These are phyloP conservation scores for Fusarium fujikuroi DNA, from an alignment of 2,329 filamentous ascomycete genomes.

Conservation along the genomic window DNA sequence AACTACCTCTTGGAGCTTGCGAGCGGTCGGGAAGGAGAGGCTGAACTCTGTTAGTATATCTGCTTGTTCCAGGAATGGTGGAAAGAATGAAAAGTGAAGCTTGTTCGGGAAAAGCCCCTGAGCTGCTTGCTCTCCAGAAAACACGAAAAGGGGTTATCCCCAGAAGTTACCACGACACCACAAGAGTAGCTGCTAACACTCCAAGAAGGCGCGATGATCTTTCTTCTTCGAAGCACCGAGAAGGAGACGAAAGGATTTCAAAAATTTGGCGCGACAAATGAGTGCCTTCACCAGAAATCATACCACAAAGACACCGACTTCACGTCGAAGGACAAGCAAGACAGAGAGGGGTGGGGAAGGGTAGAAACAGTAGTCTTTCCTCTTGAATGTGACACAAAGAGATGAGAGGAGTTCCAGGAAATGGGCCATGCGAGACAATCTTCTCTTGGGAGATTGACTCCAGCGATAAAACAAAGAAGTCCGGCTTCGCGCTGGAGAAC, in stretches of 20 bases:
- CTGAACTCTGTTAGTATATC: conserved; percentile 1
- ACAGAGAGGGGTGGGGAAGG: background rate
- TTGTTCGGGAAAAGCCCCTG: background rate
- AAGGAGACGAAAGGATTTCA: background rate
- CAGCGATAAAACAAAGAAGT: background rate
- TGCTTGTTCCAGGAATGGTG: too few relatives aligned
- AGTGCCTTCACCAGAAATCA: background rate
- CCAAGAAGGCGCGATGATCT: too few relatives aligned
- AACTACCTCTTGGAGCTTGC: conserved; percentile 17
- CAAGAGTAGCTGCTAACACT: background rate
- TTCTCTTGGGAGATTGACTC: background rate
- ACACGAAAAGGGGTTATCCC: background rate
- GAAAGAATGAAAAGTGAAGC: background rate
- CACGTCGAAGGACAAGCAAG: background rate
- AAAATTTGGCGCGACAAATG: background rate
- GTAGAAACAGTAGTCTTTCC: background rate
- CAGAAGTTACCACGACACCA: background rate
- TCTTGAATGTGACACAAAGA: background rate
- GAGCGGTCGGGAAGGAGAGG: background rate
- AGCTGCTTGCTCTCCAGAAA: background rate
- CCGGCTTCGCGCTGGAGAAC: background rate
- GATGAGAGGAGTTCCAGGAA: background rate
- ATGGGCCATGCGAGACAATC: background rate
- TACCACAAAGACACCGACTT: background rate
- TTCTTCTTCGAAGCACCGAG: background rate